A percentile compares a stretch with the other conserved stretches of the same genome.
Conservation (phyloP, 2,329 filamentous ascomycete genomes). For the Plenodomus biglobosus region DNA sequence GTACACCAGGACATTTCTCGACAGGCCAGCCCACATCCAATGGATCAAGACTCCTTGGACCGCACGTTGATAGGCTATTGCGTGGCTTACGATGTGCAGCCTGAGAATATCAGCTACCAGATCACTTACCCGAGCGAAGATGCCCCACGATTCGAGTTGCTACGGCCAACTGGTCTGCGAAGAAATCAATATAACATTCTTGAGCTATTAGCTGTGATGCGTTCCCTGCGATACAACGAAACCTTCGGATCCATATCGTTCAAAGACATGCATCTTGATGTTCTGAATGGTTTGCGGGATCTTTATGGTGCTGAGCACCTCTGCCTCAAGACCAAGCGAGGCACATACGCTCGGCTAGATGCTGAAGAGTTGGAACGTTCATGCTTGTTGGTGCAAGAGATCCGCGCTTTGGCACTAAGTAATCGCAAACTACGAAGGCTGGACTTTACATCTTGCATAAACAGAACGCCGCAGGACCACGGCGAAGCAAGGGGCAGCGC, state of each 20-base stretch:
- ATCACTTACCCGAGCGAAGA: constrained; percentile 56
- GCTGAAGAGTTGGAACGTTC: constrained; percentile 57
- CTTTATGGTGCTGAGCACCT: constrained; percentile 63
- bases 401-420: constrained; percentile 67
- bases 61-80: constrained; percentile 70
- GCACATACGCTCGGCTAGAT: constrained; percentile 58
- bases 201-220: constrained; percentile 70
- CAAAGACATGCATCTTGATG: constrained; percentile 63
- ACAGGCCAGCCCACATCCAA: constrained; percentile 52
- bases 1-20: constrained; percentile 39
- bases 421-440: constrained; percentile 64
- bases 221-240: constrained; percentile 70
- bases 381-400: constrained; percentile 67
- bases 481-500: constrained; percentile 48
- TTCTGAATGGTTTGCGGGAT: constrained; percentile 64
- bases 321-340: constrained; percentile 58
- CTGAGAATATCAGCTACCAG: constrained; percentile 59
- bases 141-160: constrained; percentile 65
- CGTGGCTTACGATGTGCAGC: constrained; percentile 67
- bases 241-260: constrained; percentile 69
- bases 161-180: constrained; percentile 57
- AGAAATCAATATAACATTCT: constrained; percentile 59
- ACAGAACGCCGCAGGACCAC: constrained; percentile 52
- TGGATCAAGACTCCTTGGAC: constrained; percentile 64
- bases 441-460: constrained; percentile 66